Base-by-base conservation (phyloP, 164 flowering plant species). In the Magnolia changhungtana region DNA sequence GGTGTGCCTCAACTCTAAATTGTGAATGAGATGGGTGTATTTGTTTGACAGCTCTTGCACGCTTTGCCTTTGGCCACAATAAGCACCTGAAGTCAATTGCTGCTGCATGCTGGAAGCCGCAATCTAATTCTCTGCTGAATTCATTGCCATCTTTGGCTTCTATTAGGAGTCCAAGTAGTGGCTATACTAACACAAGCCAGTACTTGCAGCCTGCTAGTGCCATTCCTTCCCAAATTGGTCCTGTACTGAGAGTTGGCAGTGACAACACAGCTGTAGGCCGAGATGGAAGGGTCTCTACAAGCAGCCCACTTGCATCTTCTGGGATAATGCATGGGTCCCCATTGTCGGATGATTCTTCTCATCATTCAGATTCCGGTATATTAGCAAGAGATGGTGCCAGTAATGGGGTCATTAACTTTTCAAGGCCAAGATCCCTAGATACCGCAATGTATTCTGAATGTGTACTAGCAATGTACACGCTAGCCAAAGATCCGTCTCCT, bases 301-400 rank as follows among this genome's bases (percentile, higher is more conserved):
- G 97, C 86, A 96, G 97, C 80, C 99, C 99, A 66, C 91, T 91
- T 77, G 83, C 88, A 63, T 77, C 83, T 68, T 80, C 98, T 73
- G 94, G 93, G 74, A 82, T 94, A 51, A 89, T 94, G 94, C 97
- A 91, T 79, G 99, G 97, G 64, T 96, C 98, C 78, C 98, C 98
- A n/a, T 78, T 94, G 21, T 96, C 99, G 55, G 99, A 94, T 81
- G 91, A 89, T 89, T 96, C 97, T 65, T 94, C 98, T 75, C 96
- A 79, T 61, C 94, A 88, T 84, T 96, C 98, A 69, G 98, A 94
- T 85, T 87, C 94, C 74, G 95, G 93, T 71, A 93, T 87, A 63
- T 64, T 79, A 65, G 20, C 86, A 50, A 86, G 81, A 84, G 97
- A 94, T 65, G 74, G 77, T 72, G 72, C 89, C 52, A 87, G 88